Evolutionary conservation across 805 yeast species (phyloP), one percentile per base, ranked within the genome.

Genomic region (Zygosaccharomyces lentus): DNA sequence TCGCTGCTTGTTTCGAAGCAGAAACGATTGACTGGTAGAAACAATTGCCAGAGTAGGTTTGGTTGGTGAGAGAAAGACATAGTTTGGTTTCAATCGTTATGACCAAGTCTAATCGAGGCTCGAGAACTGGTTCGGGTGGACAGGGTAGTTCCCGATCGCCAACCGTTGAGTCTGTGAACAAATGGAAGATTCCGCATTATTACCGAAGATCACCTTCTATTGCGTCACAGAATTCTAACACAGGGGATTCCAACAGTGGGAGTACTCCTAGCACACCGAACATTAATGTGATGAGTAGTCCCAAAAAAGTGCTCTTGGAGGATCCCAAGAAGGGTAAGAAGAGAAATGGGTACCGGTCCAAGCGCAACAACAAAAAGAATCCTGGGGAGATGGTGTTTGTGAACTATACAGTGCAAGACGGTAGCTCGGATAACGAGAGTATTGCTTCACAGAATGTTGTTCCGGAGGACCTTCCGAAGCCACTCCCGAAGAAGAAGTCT

Each of bases 181-280:
- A 61, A 46, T 63, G 67, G 67, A 63, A 62, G 45, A 63, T 63
- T 25, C 67, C 67, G 9, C 67, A 63, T 46, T 63, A 63, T 41
- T 63, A 63, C 42, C 56, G 62, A 26, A 56, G 65, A 42, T 51
- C 58, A 2, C 41, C 58, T 5, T 43, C 38, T n/a, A 43, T 37
- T n/a, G 45, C 48, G 9, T 47, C 49, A 25, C 46, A 41, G 12
- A 37, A 46, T 9, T 41, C 52, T 10, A 42, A 23, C 34, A 37
- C 45, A 9, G 34, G 39, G 13, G 49, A 48, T 30, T 26, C 41
- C 15, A 43, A 35, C 21, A 37, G 24, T 30, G 42, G 43, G 12
- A 37, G 43, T 13, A 43, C 46, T 6, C 50, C 49, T 30, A 47
- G 37, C 9, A 49, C 58, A 2, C 61, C 63, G 26, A 58, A 51